Evolutionary conservation across 129 eudicot species (phyloP).

Genomic region (Centella asiatica): DNA sequence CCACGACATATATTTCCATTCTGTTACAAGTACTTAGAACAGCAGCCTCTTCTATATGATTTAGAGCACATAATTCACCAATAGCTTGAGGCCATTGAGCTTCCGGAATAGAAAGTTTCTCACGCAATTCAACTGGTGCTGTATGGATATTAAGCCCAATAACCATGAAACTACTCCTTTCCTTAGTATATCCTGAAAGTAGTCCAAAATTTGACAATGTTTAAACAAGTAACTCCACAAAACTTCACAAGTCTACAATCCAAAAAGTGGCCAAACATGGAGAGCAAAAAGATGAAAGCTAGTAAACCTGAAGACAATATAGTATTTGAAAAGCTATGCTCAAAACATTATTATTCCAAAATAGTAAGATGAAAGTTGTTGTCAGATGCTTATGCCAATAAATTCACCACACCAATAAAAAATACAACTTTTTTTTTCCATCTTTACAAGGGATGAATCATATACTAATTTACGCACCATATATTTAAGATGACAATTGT

Average conservation of each 20-base stretch:
- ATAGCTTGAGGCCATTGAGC: conserved; percentile 72
- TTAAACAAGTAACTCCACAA: conserved; percentile 6
- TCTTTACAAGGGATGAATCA: not conserved
- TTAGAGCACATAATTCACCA: conserved; percentile 56
- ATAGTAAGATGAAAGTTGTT: not conserved
- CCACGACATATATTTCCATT: conserved; percentile 77
- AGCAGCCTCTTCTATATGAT: conserved; percentile 88
- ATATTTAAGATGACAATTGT: not conserved
- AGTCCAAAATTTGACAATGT: conserved; percentile 9
- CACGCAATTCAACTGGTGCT: conserved; percentile 86
- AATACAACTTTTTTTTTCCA: not conserved
- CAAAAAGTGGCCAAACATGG: not conserved
- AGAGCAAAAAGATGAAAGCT: not conserved
- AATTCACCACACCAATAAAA: not conserved
- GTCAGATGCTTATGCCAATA: not conserved
- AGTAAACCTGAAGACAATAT: not conserved
- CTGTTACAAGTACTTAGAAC: conserved; percentile 89
- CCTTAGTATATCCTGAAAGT: conserved; percentile 72
- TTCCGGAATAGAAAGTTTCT: conserved; percentile 84
- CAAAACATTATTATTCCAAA: conserved; percentile 6
- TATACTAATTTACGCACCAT: too few relatives aligned
- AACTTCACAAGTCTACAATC: not conserved
- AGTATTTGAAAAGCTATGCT: not conserved
- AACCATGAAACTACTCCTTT: conserved; percentile 63
- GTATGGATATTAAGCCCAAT: conserved; percentile 70